Percentiles rank a stretch among this genome's conserved stretches.
These are phyloP conservation scores for Colletotrichum gigasporum DNA, from an alignment of 2,329 filamentous ascomycete species.

Conservation along the genomic window DNA sequence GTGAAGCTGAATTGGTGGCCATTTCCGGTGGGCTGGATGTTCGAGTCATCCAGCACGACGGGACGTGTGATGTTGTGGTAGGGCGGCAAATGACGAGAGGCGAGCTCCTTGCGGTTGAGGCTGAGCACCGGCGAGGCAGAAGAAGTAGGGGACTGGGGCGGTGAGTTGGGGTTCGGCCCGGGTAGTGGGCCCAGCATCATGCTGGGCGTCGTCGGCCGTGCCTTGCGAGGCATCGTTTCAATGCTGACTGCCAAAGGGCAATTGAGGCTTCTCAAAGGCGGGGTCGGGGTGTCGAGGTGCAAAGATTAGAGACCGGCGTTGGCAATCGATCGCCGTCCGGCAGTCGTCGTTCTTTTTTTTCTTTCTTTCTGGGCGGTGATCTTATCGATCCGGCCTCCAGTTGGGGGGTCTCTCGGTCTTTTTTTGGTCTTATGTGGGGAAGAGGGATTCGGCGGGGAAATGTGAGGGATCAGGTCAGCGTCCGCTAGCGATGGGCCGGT, in stretches of 20 bases:
- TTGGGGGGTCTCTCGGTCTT: conserved; percentile 9
- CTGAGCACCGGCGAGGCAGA: conserved; percentile 44
- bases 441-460: conserved; percentile 21
- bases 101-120: conserved; percentile 43
- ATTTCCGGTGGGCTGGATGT: conserved; percentile 53
- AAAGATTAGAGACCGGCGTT: background rate
- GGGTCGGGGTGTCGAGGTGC: background rate
- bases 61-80: conserved; percentile 43
- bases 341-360: background rate
- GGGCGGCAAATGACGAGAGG: conserved; percentile 41
- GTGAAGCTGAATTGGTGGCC: conserved; percentile 54
- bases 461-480: conserved; percentile 24
- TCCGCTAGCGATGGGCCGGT: conserved; percentile 20
- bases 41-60: conserved; percentile 44
- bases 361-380: conserved; percentile 15
- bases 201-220: conserved; percentile 53
- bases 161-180: conserved; percentile 54
- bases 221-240: conserved; percentile 43
- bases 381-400: conserved; percentile 18
- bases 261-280: background rate
- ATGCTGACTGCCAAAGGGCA: background rate
- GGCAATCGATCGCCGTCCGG: background rate
- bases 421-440: conserved; percentile 21
- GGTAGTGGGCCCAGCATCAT: conserved; percentile 47
- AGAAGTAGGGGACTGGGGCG: conserved; percentile 57